Evolutionary conservation across 2,329 filamentous ascomycete species (phyloP).

Genomic region (Fragosphaeria purpurea): DNA sequence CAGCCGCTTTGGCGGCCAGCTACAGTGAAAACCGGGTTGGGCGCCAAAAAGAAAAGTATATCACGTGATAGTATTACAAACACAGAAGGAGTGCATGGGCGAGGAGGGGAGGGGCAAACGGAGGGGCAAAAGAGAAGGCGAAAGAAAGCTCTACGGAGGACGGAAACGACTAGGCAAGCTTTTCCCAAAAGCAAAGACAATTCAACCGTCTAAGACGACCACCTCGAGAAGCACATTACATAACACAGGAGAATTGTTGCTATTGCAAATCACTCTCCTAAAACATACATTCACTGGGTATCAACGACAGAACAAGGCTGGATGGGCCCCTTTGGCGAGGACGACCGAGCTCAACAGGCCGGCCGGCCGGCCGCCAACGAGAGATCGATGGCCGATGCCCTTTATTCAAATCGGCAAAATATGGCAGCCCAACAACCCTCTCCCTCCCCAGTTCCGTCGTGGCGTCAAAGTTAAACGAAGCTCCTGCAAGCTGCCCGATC

Average conservation of each 20-base stretch:
- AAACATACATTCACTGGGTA: too few species aligned
- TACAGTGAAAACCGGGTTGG: slow-evolving; percentile 10
- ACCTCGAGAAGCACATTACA: too few species aligned
- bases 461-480: slow-evolving; percentile 66
- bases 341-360: too few species aligned
- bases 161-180: neutral
- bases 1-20: slow-evolving; percentile 6
- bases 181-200: too few species aligned
- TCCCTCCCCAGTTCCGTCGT: slow-evolving; percentile 75
- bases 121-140: neutral
- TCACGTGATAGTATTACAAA: slow-evolving; percentile 10
- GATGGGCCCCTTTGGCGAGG: too few species aligned
- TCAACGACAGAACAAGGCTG: too few species aligned
- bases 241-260: too few species aligned
- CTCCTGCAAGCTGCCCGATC: slow-evolving; percentile 37
- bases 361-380: too few species aligned
- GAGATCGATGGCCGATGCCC: too few species aligned
- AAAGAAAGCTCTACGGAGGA: too few species aligned
- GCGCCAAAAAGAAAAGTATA: slow-evolving; percentile 5
- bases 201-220: too few species aligned
- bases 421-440: slow-evolving; percentile 84
- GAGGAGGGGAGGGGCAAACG: neutral
- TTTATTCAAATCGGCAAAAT: slow-evolving; percentile 58
- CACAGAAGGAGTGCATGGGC: neutral
- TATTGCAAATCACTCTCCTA: too few species aligned